Conservation (phyloP, 768 basidiomycete species). For the Strobilomyces dryophilus region DNA sequence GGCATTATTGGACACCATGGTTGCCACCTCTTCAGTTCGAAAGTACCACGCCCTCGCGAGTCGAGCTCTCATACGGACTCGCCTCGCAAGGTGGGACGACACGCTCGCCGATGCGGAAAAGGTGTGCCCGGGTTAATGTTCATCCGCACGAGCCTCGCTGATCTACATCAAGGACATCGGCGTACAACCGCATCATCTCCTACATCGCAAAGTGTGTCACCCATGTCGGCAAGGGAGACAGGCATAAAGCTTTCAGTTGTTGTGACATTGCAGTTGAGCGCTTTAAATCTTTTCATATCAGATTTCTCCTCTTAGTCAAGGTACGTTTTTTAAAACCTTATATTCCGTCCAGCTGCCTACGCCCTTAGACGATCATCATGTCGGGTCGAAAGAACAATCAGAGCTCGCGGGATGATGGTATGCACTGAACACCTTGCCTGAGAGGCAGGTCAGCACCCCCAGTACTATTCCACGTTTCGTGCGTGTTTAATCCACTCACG, state of each 20-base stretch:
- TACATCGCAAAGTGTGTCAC: not conserved
- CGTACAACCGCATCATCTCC: not conserved
- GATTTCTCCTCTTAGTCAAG: not conserved
- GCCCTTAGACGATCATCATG: not conserved
- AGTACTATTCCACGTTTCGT: no score
- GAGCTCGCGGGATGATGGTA: no score
- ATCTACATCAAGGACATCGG: not conserved
- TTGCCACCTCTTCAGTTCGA: no score
- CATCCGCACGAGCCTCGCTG: not conserved
- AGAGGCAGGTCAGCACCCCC: no score
- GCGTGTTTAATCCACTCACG: no score
- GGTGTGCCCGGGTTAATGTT: not conserved
- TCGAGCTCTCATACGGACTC: slow-evolving; percentile 2
- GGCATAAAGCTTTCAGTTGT: not conserved
- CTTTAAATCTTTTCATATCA: not conserved
- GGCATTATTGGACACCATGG: no score
- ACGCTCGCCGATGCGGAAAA: not conserved
- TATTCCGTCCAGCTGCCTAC: not conserved
- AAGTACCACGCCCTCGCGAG: no score
- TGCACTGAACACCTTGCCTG: no score
- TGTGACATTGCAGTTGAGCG: not conserved
- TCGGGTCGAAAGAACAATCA: no score
- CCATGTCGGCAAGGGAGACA: not conserved
- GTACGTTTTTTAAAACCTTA: not conserved
- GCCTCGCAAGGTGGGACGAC: not conserved